Percentiles rank a stretch among this genome's conserved stretches.
Conservation (phyloP, 208 protist genomes). For the Herpetomonas samuelpessoai region DNA sequence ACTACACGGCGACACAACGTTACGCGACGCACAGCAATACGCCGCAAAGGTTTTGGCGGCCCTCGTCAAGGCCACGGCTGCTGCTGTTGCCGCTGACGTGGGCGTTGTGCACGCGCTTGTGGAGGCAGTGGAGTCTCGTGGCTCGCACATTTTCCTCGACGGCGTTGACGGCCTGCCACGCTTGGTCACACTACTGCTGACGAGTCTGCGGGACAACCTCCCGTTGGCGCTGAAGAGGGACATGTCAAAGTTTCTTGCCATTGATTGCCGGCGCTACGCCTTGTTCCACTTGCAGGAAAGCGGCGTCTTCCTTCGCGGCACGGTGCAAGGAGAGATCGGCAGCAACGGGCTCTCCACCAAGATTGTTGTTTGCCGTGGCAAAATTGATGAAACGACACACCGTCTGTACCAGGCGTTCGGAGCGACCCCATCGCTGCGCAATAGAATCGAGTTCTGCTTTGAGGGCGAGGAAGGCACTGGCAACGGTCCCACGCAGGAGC, state of each 20-base stretch:
- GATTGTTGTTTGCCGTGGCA: constrained; percentile 35
- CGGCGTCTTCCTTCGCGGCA: constrained; percentile 28
- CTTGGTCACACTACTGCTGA: constrained; percentile 26
- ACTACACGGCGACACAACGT: constrained; percentile 14
- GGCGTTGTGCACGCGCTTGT: constrained; percentile 47
- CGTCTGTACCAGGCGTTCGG: constrained; percentile 45
- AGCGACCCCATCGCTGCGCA: constrained; percentile 36
- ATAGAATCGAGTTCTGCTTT: constrained; percentile 77
- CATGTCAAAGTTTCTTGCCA: constrained; percentile 56
- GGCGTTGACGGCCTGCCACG: constrained; percentile 47
- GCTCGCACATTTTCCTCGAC: constrained; percentile 40
- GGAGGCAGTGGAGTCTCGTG: constrained; percentile 43
- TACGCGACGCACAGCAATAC: too few relatives aligned
- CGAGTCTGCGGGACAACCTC: constrained; percentile 26
- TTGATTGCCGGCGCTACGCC: constrained; percentile 74
- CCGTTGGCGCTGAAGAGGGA: constrained; percentile 53
- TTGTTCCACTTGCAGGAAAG: constrained; percentile 59
- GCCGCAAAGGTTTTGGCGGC: constrained; percentile 14
- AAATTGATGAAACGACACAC: constrained; percentile 24
- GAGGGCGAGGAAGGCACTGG: constrained; percentile 79
- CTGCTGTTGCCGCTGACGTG: constrained; percentile 13
- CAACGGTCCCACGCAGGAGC: constrained; percentile 82
- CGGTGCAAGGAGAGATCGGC: constrained; percentile 42
- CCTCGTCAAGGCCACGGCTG: constrained; percentile 27
- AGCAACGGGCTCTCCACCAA: constrained; percentile 60